Base-by-base conservation (phyloP, 345 rosid genomes). In the Brassica carinata region DNA sequence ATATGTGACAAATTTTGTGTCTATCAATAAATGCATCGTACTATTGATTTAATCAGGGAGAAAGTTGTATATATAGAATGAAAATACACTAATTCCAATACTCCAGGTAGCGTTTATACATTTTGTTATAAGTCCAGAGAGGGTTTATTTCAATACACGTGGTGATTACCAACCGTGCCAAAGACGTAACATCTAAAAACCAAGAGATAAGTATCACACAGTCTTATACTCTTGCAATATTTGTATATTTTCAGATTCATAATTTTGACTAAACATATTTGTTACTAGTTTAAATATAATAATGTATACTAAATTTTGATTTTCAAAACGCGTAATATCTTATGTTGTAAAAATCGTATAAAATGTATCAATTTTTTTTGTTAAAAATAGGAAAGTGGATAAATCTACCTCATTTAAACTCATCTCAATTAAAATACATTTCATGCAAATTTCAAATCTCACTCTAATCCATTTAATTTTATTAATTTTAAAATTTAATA, bases 191-290 rank as follows among this genome's bases (percentile, higher is more conserved):
- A 73, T 66, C 38, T 43, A 38, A 73, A 43, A 73, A n/a, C 72
- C 59, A 57, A 79, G 69, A 79, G 77, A 72, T 66, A 72, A 79
- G 68, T 72, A 72, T 79, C 48, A 55, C 10, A 57, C 73, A 55
- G 31, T 71, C 11, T 34, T 30, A 17, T 66, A 8, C 13, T 2
- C 15, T 8, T 75, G 5, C 38, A 26, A 5, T 2, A 15, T 15
- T 3, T 29, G 8, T 63, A 18, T 14, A 48, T 14, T 3, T 19
- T 8, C 36, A 53, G 5, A 53, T 14, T 17, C 34, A 74, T 31
- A 23, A 62, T 23, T 73, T 38, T 27, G 8, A 63, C 17, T 29
- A 27, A 43, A 27, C 29, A 0, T 63, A 43, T 27, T 30, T 53
- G 30, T 63, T n/a, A 63, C 29, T 4, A 8, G 5, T 73, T 26